Conservation (phyloP, 306 rosid genomes). For the Potentilla sterilis region DNA sequence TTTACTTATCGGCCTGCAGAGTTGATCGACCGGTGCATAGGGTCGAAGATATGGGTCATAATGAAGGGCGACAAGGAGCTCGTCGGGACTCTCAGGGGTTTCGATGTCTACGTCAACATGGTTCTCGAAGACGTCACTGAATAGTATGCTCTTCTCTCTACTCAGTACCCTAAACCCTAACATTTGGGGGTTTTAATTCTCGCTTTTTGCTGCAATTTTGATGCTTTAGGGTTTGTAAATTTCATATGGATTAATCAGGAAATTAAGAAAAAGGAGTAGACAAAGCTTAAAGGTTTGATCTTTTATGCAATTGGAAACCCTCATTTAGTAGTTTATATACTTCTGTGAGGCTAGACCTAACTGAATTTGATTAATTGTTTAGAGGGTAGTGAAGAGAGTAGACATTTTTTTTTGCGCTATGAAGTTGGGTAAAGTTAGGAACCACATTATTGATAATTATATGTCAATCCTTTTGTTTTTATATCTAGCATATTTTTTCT, state of each 20-base stretch:
- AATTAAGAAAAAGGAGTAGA: not conserved
- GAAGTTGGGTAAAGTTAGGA: not conserved
- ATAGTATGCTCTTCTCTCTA: constrained; percentile 52
- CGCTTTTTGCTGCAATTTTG: not conserved
- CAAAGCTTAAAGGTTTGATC: not conserved
- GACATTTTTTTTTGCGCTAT: too few relatives aligned
- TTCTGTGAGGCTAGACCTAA: not conserved
- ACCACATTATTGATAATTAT: not conserved
- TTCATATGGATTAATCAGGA: not conserved
- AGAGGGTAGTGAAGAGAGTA: not conserved
- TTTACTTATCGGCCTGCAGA: constrained; percentile 41
- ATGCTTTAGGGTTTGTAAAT: too few relatives aligned
- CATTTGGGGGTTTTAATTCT: not conserved
- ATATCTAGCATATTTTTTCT: not conserved
- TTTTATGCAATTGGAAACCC: not conserved
- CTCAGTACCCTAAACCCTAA: constrained; percentile 10
- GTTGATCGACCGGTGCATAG: constrained; percentile 93
- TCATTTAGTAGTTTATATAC: not conserved
- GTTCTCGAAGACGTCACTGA: constrained; percentile 98
- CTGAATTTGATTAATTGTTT: not conserved
- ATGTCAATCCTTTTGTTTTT: not conserved
- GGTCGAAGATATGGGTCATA: constrained; percentile 96
- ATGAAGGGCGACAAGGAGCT: constrained; percentile 99
- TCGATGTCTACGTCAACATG: constrained; percentile 97
- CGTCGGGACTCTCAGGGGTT: constrained; percentile 89